Base-by-base conservation (phyloP, 2,329 filamentous ascomycete species). In the Stagonosporopsis vannaccii region DNA sequence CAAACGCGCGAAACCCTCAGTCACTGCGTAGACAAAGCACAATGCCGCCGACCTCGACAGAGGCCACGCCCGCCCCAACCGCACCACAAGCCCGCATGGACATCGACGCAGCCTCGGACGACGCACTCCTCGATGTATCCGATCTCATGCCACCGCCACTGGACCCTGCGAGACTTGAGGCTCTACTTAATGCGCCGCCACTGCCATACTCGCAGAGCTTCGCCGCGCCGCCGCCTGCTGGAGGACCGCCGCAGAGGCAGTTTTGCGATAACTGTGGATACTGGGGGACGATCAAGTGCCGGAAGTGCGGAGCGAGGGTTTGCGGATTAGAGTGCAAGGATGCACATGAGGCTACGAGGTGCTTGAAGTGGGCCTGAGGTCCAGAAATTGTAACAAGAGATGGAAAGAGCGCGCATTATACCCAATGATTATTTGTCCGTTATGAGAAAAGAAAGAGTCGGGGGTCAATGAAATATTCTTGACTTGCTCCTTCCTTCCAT, bases 241-340 rank as follows among this genome's bases (percentile, higher is more conserved):
- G 66, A 15, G 76, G 71, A 9, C 87, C 89, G 2, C 79, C 79
- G 42, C 76, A 77, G 50, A 81, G 90, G 56, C 78, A 80, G 32
- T 94, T 93, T 73, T 94, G 90, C 75, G 88, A 89, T 70, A 86
- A 92, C 28, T 94, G 90, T 70, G 90, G 90, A 13, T 93, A 92
- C 75, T 93, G 90, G 90, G 90, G 90, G 2, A 80, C 87, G 36
- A 87, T 91, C 41, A 84, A 83, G 74, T 94, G 90, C 77, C 84
- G 88, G 73, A 91, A 90, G 78, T 94, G 90, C 76, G 90, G 90
- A n/a, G 85, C 84, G 41, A 82, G 88, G 66, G 87, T 91, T n/a
- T 94, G 90, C 73, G 90, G 89, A 35, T 75, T 93, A 63, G 87
- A 90, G 56, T 93, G 90, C 68, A 81, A 92, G 66, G 86, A 87